Conservation (phyloP, 129 eudicot genomes). For the Pittosporum tobira region DNA sequence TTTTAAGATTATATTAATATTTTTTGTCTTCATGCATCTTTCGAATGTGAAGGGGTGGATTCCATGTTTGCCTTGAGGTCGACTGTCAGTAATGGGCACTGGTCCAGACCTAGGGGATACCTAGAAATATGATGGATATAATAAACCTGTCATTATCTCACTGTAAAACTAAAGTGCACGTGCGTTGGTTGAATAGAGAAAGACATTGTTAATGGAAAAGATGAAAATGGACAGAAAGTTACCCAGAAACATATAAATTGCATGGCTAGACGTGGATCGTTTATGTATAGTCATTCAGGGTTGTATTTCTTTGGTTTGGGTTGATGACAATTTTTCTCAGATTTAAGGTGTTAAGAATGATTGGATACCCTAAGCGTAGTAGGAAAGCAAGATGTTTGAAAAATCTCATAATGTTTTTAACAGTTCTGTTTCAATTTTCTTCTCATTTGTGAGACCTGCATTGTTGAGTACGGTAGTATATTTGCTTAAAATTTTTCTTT, state of each 20-base stretch:
- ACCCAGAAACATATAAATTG: neutral
- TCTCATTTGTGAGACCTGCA: too few species aligned
- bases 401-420: too few species aligned
- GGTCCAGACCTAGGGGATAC: neutral
- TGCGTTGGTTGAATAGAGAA: neutral
- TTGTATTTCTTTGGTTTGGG: neutral
- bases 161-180: neutral
- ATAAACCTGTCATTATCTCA: too few species aligned
- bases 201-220: neutral
- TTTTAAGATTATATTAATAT: neutral
- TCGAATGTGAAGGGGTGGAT: neutral
- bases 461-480: too few species aligned
- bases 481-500: too few species aligned
- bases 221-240: neutral
- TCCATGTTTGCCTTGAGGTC: constrained; percentile 4
- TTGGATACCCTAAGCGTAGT: too few species aligned
- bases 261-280: neutral
- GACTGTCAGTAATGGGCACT: neutral
- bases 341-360: too few species aligned
- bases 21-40: neutral
- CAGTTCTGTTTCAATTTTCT: too few species aligned
- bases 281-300: too few species aligned
- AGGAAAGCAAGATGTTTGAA: too few species aligned
- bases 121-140: neutral
- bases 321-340: neutral